phyloP scores from a whole-genome alignment of 148 eudicot species.

The Agrostemma githago region DNA sequence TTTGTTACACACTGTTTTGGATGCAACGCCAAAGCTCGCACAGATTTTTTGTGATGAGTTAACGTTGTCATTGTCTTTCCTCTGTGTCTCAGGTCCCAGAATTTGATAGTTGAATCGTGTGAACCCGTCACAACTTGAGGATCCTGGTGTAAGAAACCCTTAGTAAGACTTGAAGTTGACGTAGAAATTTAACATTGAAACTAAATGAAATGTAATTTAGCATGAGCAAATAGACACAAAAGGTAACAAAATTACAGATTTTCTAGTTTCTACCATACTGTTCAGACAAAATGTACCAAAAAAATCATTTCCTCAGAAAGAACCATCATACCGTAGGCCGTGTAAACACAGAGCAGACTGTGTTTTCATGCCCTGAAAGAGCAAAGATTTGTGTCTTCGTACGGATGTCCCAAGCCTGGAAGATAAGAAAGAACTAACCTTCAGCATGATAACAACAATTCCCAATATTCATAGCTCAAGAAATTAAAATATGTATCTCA shows the following conservation, averaged over 20 bases:
- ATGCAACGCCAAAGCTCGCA: slow-evolving; percentile 89
- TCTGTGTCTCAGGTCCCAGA: slow-evolving; percentile 95
- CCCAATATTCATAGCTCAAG: neutral
- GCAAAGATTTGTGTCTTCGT: slow-evolving; percentile 89
- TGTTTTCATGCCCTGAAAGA: slow-evolving; percentile 83
- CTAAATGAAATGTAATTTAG: too few species aligned
- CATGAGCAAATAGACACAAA: neutral
- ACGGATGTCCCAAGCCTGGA: slow-evolving; percentile 97
- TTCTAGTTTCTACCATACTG: neutral
- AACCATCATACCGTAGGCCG: slow-evolving; percentile 65
- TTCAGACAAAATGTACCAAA: neutral
- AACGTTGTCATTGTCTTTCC: slow-evolving; percentile 89
- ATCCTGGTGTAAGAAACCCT: slow-evolving; percentile 50
- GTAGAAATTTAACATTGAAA: too few species aligned
- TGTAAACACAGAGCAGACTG: slow-evolving; percentile 98
- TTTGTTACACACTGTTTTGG: slow-evolving; percentile 69
- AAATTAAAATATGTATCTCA: slow-evolving; percentile 22
- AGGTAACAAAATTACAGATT: neutral
- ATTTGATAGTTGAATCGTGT: slow-evolving; percentile 88
- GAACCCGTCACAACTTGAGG: slow-evolving; percentile 98
- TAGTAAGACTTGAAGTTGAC: neutral
- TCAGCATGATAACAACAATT: neutral
- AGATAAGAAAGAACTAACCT: slow-evolving; percentile 13
- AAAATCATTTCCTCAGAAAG: neutral
- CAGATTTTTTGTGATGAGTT: slow-evolving; percentile 94